Conservation (phyloP, 768 basidiomycete genomes). For the Podaxis sp. region DNA sequence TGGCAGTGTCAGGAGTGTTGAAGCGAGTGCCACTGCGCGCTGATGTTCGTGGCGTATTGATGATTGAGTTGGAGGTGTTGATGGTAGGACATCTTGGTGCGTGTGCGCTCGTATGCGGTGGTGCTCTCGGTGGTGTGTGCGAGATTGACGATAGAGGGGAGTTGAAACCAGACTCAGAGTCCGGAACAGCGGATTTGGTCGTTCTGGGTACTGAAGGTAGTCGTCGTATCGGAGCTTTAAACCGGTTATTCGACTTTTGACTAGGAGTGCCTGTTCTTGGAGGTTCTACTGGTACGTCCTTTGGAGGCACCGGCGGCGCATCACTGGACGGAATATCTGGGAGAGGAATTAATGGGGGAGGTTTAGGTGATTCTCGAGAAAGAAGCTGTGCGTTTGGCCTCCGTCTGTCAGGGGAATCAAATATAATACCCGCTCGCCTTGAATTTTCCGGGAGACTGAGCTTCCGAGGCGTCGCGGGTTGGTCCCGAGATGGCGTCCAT, state of each 20-base stretch:
- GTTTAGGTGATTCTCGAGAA: background rate
- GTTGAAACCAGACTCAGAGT: background rate
- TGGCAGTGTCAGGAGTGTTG: background rate
- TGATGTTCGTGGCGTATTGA: background rate
- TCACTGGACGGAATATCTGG: background rate
- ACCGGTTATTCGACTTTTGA: background rate
- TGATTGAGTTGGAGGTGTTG: background rate
- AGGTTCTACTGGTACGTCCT: background rate
- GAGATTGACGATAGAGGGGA: background rate
- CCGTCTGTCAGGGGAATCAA: background rate
- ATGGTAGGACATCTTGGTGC: background rate
- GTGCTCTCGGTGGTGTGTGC: background rate
- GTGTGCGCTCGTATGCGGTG: background rate
- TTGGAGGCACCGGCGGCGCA: background rate
- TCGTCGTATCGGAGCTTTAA: background rate
- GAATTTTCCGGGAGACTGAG: background rate
- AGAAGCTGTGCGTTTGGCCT: background rate
- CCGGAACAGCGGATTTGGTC: background rate
- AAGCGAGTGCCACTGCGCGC: background rate
- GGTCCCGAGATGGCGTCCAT: background rate
- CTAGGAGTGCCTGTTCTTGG: background rate
- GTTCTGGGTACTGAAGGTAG: background rate
- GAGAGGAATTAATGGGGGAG: background rate
- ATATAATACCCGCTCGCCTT: background rate
- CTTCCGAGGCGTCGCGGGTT: background rate